These are phyloP conservation scores for Naganishia randhawae DNA, from an alignment of 768 basidiomycete genomes.

Conservation along the genomic window DNA sequence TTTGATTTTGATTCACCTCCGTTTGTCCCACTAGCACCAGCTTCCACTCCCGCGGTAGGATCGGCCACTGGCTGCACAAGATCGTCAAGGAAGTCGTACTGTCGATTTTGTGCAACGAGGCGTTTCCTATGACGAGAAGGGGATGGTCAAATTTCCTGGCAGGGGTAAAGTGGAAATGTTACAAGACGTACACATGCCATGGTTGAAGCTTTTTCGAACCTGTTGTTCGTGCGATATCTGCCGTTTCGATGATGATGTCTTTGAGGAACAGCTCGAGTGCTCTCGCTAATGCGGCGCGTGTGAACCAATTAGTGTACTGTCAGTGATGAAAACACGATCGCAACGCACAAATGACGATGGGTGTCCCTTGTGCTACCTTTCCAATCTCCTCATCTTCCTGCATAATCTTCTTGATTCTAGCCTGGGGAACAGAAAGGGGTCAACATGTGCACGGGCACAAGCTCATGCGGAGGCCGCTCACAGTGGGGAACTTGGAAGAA, in stretches of 20 bases:
- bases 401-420: conserved; percentile 98
- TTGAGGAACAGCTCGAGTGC: conserved; percentile 87
- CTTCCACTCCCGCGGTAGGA: conserved; percentile 76
- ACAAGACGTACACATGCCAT: conserved; percentile 76
- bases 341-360: conserved; percentile 86
- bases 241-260: conserved; percentile 74
- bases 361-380: conserved; percentile 93
- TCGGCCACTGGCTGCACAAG: conserved; percentile 81
- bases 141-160: neutral
- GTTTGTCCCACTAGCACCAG: conserved; percentile 53
- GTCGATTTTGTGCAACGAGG: conserved; percentile 78
- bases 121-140: conserved; percentile 66
- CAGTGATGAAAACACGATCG: neutral
- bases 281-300: conserved; percentile 65
- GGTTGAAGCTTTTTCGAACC: conserved; percentile 85
- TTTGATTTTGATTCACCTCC: conserved; percentile 21
- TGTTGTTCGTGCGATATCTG: conserved; percentile 70
- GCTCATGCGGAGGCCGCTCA: neutral
- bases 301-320: neutral
- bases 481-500: conserved; percentile 19
- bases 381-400: conserved; percentile 99
- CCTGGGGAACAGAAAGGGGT: conserved; percentile 43
- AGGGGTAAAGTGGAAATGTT: conserved; percentile 1
- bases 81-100: conserved; percentile 90
- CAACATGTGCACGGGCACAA: neutral